Base-by-base conservation (phyloP, 768 basidiomycete genomes). In the Suillus americanus region DNA sequence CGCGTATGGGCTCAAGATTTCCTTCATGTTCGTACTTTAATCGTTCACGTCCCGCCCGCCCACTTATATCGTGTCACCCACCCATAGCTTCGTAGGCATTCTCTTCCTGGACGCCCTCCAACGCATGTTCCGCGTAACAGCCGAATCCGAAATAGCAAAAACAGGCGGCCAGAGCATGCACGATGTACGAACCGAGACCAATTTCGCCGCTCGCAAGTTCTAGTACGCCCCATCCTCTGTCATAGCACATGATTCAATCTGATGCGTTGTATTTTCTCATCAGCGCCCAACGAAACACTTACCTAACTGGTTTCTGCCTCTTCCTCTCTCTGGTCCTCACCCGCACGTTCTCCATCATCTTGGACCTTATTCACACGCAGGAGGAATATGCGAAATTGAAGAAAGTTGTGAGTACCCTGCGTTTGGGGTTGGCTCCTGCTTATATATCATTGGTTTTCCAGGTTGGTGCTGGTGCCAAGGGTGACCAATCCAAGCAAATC, bases 251-350 rank as follows among this genome's bases (percentile, higher is more conserved):
- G 50, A 35, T n/a, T 60, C 20, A 40, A 20, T 28, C 41, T 60
- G 20, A 14, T 20, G 28, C 2, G 23, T 37, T 37, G 5, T 41
- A 13, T 28, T 6, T 45, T 4, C 12, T 46, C 25, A 4, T 61
- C 30, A 95, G 92, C 70, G 84, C 94, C 3, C 94, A 96, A 74
- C 85, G 95, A 62, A 97, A 97, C 74, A 88, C 90, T 64, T 98
- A 98, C 75, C 85, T 98, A 18, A 96, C 95, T 8, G 93, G 93
- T 0, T 95, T 94, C 76, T 94, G 91, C 65, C 84, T 99, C 54
- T 97, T 98, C 89, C 89, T 99, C 25, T 97, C 97, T 10, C 88
- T 99, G 63, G 90, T 97, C 69, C 87, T 98, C 69, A 91, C 95
- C 3, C 89, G 96, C 70, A 92, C 91, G 4, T 98, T 98, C 81